These are phyloP conservation scores for Phytophthora podocarpi DNA, from an alignment of 352 stramenopile genomes.

Conservation along the genomic window DNA sequence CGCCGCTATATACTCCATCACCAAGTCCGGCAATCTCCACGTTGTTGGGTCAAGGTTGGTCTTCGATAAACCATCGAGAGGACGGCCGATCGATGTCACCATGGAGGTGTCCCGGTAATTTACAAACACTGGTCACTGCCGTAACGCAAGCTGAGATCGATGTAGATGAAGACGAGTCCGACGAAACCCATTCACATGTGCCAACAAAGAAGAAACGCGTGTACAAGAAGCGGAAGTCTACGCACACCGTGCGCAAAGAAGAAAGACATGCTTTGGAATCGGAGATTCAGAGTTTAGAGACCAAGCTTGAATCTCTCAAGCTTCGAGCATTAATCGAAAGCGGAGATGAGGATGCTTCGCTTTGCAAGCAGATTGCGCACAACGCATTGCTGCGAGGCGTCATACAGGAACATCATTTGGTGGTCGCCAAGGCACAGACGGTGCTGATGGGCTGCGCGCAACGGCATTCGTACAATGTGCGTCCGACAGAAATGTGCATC, in stretches of 20 bases:
- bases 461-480: slow-evolving; percentile 11
- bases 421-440: slow-evolving; percentile 4
- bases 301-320: slow-evolving; percentile 24
- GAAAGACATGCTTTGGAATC: slow-evolving; percentile 27
- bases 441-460: slow-evolving; percentile 12
- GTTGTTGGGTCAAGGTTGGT: too few species aligned
- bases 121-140: background rate
- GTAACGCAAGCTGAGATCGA: slow-evolving; percentile 3
- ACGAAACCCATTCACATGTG: too few species aligned
- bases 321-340: slow-evolving; percentile 10
- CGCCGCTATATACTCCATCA: too few species aligned
- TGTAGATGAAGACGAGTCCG: too few species aligned
- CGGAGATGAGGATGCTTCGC: background rate
- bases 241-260: slow-evolving; percentile 40
- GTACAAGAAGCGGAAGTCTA: slow-evolving; percentile 46
- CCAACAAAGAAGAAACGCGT: slow-evolving; percentile 26
- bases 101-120: too few species aligned
- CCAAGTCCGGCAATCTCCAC: too few species aligned
- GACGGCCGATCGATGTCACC: too few species aligned
- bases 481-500: slow-evolving; percentile 45
- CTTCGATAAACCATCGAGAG: too few species aligned
- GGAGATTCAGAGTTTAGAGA: slow-evolving; percentile 19
- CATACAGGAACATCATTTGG: slow-evolving; percentile 21
- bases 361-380: background rate
- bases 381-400: slow-evolving; percentile 8